These are phyloP conservation scores for Phytophthora citricola DNA, from an alignment of 352 stramenopile genomes.

Conservation along the genomic window DNA sequence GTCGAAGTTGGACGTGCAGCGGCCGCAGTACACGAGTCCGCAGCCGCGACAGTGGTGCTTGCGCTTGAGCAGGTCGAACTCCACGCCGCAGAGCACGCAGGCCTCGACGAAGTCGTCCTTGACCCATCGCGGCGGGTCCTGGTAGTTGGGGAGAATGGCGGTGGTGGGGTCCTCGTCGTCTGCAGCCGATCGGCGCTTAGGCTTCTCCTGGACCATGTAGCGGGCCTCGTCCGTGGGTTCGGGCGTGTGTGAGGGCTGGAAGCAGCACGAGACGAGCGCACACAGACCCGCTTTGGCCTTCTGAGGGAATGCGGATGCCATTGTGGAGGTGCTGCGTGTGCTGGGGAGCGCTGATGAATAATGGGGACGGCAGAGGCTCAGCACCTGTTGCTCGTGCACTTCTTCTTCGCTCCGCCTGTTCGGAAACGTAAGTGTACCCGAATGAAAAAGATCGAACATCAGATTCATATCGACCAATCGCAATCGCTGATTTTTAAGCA, in stretches of 20 bases:
- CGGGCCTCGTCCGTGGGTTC: conserved; percentile 37
- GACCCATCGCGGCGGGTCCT: conserved; percentile 63
- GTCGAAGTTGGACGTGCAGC: conserved; percentile 54
- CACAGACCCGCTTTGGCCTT: conserved; percentile 45
- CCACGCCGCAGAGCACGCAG: conserved; percentile 53
- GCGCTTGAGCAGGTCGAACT: conserved; percentile 72
- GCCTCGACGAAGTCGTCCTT: conserved; percentile 59
- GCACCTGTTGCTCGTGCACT: conserved; percentile 1
- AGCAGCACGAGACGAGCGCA: conserved; percentile 65
- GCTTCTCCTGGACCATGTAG: conserved; percentile 49
- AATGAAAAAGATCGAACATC: conserved; percentile 22
- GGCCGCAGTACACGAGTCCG: conserved; percentile 63
- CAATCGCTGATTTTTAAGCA: background rate
- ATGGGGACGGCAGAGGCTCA: conserved; percentile 2
- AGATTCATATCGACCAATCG: conserved; percentile 3
- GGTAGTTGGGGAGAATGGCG: conserved; percentile 47
- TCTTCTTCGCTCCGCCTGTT: conserved; percentile 8
- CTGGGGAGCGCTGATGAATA: background rate
- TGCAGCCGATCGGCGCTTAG: conserved; percentile 14
- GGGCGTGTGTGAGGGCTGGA: conserved; percentile 46
- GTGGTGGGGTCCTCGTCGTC: conserved; percentile 11
- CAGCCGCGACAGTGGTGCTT: conserved; percentile 76
- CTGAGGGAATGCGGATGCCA: conserved; percentile 28
- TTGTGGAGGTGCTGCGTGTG: background rate
- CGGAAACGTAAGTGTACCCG: conserved; percentile 2